phyloP scores from a whole-genome alignment of 148 eudicot genomes.

The Spergularia marina region DNA sequence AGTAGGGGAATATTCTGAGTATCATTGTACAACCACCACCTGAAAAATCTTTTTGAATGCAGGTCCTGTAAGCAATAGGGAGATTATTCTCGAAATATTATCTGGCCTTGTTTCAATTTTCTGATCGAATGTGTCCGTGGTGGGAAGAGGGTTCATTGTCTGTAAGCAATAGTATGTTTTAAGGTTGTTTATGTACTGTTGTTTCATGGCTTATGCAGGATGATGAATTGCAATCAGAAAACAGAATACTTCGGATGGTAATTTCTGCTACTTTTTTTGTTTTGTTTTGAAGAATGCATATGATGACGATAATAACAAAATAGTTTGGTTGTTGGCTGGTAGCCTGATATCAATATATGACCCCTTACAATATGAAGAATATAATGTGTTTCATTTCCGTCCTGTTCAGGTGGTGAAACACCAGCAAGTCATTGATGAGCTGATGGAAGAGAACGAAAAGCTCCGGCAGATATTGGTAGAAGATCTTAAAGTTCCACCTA shows the following conservation, averaged over 20 bases:
- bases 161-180: not conserved
- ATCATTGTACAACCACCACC: no score
- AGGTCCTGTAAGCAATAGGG: no score
- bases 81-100: no score
- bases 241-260: conserved; percentile 84
- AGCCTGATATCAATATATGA: not conserved
- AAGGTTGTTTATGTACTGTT: not conserved
- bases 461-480: conserved; percentile 71
- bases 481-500: conserved; percentile 72
- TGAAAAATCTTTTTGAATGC: no score
- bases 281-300: not conserved
- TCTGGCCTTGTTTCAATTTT: no score
- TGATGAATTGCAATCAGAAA: conserved; percentile 52
- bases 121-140: no score
- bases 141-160: not conserved
- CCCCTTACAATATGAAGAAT: not conserved
- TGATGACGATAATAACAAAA: not conserved
- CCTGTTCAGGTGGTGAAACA: conserved; percentile 72
- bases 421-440: conserved; percentile 77
- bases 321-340: not conserved
- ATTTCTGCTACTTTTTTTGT: not conserved
- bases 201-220: conserved; percentile 46
- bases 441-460: conserved; percentile 79
- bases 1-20: no score
- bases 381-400: not conserved